phyloP scores from a whole-genome alignment of 495 filamentous ascomycete species.

The Penicillium cinerascens region DNA sequence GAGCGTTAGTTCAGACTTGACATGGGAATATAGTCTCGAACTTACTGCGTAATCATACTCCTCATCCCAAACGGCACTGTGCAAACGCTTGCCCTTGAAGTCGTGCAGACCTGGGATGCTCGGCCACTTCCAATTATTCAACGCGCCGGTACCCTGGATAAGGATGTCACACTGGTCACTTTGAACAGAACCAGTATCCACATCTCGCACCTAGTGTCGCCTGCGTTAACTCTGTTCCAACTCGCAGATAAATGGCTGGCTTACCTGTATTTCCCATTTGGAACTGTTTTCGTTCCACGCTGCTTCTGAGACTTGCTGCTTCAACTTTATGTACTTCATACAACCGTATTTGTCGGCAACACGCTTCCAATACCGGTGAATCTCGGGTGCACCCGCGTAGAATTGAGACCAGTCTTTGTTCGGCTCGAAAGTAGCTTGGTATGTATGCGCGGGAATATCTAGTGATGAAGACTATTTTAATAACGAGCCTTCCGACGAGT shows the following conservation, averaged over 20 bases:
- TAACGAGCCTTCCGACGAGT: neutral
- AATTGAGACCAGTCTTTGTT: conserved; percentile 59
- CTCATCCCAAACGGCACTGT: conserved; percentile 53
- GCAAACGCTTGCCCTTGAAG: conserved; percentile 53
- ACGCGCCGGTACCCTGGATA: conserved; percentile 52
- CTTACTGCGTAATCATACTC: conserved; percentile 30
- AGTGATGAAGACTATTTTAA: neutral
- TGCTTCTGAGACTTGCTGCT: conserved; percentile 33
- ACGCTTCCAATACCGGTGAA: conserved; percentile 52
- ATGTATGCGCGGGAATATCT: conserved; percentile 46
- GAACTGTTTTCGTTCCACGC: conserved; percentile 37
- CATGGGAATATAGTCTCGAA: neutral
- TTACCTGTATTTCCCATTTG: conserved; percentile 48
- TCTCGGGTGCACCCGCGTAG: conserved; percentile 55
- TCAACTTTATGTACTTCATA: conserved; percentile 37
- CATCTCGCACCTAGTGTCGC: conserved; percentile 34
- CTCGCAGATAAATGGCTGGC: neutral
- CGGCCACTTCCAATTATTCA: conserved; percentile 58
- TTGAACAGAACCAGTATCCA: conserved; percentile 31
- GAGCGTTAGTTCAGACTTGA: conserved; percentile 4
- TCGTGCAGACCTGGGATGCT: conserved; percentile 49
- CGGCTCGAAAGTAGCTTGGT: conserved; percentile 50
- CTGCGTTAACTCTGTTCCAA: neutral
- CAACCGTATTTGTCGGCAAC: conserved; percentile 44
- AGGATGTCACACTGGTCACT: conserved; percentile 52